Evolutionary conservation across 306 rosid species (phyloP).

Genomic region (Prunus salicina): DNA sequence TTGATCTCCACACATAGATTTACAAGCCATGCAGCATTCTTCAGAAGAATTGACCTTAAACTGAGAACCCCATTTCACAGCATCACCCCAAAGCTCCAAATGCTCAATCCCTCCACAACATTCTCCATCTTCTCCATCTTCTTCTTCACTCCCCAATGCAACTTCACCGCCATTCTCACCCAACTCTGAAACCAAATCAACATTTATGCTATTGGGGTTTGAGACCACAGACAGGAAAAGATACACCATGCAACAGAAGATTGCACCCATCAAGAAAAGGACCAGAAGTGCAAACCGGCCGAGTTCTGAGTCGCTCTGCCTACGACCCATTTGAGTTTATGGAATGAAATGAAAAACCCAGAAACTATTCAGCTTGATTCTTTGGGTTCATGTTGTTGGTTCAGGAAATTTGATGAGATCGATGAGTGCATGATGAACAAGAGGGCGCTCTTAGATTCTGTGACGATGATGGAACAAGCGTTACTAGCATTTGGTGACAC

Average conservation of each 20-base stretch:
- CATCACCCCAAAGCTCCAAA: slow-evolving; percentile 83
- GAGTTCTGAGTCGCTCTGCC: slow-evolving; percentile 51
- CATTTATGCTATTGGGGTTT: neutral
- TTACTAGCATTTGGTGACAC: no score
- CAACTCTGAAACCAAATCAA: slow-evolving; percentile 15
- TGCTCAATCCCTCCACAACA: slow-evolving; percentile 64
- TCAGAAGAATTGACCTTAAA: slow-evolving; percentile 58
- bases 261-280: slow-evolving; percentile 48
- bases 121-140: slow-evolving; percentile 15
- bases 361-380: slow-evolving; percentile 13
- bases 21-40: slow-evolving; percentile 70
- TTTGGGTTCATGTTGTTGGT: neutral
- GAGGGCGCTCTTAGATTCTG: no score
- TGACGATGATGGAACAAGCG: no score
- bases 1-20: slow-evolving; percentile 45
- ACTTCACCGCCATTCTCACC: neutral
- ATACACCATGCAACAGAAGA: slow-evolving; percentile 56
- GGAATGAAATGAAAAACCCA: slow-evolving; percentile 15
- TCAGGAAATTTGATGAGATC: neutral
- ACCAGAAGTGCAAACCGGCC: slow-evolving; percentile 43
- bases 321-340: slow-evolving; percentile 59
- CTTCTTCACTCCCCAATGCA: slow-evolving; percentile 10
- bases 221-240: slow-evolving; percentile 31
- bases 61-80: slow-evolving; percentile 66
- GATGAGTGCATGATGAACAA: neutral